Conservation (phyloP, 2,329 filamentous ascomycete genomes). For the Tympanopsis confertula region DNA sequence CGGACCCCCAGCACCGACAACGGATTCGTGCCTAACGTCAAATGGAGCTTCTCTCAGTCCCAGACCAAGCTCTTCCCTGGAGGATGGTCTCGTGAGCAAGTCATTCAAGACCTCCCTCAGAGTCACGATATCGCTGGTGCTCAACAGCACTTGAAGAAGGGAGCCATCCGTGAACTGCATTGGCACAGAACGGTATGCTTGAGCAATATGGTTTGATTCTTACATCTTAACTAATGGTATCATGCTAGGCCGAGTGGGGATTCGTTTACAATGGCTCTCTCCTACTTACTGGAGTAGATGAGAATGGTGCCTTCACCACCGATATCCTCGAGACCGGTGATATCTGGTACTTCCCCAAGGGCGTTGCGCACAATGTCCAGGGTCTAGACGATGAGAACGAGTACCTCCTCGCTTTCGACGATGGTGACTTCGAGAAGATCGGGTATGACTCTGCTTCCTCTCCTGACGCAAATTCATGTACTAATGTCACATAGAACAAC, state of each 20-base stretch:
- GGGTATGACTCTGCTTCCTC: conserved; percentile 26
- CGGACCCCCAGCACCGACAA: conserved; percentile 49
- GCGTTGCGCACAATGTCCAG: conserved; percentile 50
- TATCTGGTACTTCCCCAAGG: conserved; percentile 61
- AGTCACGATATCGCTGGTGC: conserved; percentile 57
- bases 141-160: conserved; percentile 57
- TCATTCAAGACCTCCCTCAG: conserved; percentile 52
- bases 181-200: conserved; percentile 52
- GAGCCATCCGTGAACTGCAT: conserved; percentile 53
- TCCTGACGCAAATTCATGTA: neutral
- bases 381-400: conserved; percentile 57
- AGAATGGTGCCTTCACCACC: conserved; percentile 42
- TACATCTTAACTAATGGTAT: conserved; percentile 2
- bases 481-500: conserved; percentile 35
- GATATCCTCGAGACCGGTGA: conserved; percentile 48
- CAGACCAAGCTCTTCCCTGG: conserved; percentile 49
- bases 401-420: conserved; percentile 55
- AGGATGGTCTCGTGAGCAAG: conserved; percentile 56
- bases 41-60: conserved; percentile 60
- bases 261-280: conserved; percentile 48
- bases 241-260: conserved; percentile 50
- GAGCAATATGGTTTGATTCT: neutral
- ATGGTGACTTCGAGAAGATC: conserved; percentile 52
- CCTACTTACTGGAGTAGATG: conserved; percentile 47
- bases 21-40: conserved; percentile 54